Evolutionary conservation across 768 basidiomycete species (phyloP).

Genomic region (Tricholomella constricta): DNA sequence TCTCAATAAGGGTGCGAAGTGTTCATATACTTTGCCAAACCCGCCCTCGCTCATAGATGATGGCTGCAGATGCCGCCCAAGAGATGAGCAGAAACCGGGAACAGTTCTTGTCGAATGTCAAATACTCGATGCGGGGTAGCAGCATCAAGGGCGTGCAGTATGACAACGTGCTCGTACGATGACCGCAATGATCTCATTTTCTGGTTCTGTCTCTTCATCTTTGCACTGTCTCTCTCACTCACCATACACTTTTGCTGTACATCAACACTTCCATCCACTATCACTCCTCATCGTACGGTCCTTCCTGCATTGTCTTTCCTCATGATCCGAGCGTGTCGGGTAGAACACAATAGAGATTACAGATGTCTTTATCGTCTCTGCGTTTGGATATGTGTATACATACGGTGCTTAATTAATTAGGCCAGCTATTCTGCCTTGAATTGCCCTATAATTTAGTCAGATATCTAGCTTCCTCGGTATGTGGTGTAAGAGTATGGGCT

Average conservation of each 20-base stretch:
- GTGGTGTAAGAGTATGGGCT: conserved; percentile 93
- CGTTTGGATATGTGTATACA: conserved; percentile 25
- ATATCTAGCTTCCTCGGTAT: conserved; percentile 78
- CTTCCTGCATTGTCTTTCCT: conserved; percentile 23
- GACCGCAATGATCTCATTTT: conserved; percentile 19
- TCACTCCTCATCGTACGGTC: conserved; percentile 29
- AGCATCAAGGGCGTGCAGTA: conserved; percentile 78
- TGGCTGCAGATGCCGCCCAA: conserved; percentile 82
- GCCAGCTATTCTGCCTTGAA: conserved; percentile 13
- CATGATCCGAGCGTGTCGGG: conserved; percentile 22
- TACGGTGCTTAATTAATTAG: conserved; percentile 25
- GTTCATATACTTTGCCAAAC: background rate
- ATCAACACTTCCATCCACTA: conserved; percentile 31
- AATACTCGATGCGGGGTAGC: conserved; percentile 82
- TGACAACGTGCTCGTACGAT: conserved; percentile 66
- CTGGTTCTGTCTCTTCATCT: conserved; percentile 19
- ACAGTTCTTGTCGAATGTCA: conserved; percentile 83
- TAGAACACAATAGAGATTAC: conserved; percentile 36
- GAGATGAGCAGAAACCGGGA: conserved; percentile 91
- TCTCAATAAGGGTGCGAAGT: conserved; percentile 87
- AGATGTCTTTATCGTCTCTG: conserved; percentile 13
- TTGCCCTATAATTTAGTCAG: conserved; percentile 5
- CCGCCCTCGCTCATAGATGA: conserved; percentile 5
- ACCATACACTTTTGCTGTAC: conserved; percentile 30
- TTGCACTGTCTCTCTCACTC: conserved; percentile 23